phyloP scores from a whole-genome alignment of 495 filamentous ascomycete genomes.

The Penicillium macrosclerotiorum region DNA sequence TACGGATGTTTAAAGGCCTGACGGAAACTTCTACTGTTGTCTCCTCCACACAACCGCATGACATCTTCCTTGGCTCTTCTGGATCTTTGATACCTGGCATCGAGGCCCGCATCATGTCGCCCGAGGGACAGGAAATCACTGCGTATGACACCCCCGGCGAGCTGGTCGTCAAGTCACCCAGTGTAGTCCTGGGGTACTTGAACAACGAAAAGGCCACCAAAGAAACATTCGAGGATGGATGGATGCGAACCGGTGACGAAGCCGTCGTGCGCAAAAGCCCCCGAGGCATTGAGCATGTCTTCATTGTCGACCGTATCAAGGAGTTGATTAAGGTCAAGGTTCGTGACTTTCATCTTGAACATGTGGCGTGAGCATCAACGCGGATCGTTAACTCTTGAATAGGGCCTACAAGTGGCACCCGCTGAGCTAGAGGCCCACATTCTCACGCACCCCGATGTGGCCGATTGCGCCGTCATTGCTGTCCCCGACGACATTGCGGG shows the following conservation, averaged over 20 bases:
- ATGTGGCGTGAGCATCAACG: not conserved
- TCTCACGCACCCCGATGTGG: slow-evolving; percentile 74
- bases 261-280: slow-evolving; percentile 64
- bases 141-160: slow-evolving; percentile 77
- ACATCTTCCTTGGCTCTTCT: slow-evolving; percentile 70
- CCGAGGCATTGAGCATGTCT: slow-evolving; percentile 70
- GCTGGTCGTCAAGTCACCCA: slow-evolving; percentile 71
- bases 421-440: slow-evolving; percentile 90
- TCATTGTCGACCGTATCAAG: slow-evolving; percentile 87
- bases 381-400: not conserved
- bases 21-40: slow-evolving; percentile 82
- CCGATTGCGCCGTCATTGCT: slow-evolving; percentile 82
- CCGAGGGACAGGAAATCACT: slow-evolving; percentile 74
- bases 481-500: slow-evolving; percentile 72
- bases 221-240: slow-evolving; percentile 77
- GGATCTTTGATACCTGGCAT: slow-evolving; percentile 68
- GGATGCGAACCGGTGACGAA: slow-evolving; percentile 86
- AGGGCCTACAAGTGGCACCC: slow-evolving; percentile 89
- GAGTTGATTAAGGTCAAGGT: slow-evolving; percentile 95
- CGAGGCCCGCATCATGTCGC: slow-evolving; percentile 66
- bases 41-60: slow-evolving; percentile 58
- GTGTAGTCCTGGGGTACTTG: slow-evolving; percentile 78
- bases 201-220: slow-evolving; percentile 79
- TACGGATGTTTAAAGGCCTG: slow-evolving; percentile 49
- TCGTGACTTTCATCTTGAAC: slow-evolving; percentile 11